A percentile compares a stretch with the other conserved stretches of the same genome.
These are phyloP conservation scores for Stagonosporopsis cucurbitacearum DNA, from an alignment of 2,329 filamentous ascomycete species.

Conservation along the genomic window DNA sequence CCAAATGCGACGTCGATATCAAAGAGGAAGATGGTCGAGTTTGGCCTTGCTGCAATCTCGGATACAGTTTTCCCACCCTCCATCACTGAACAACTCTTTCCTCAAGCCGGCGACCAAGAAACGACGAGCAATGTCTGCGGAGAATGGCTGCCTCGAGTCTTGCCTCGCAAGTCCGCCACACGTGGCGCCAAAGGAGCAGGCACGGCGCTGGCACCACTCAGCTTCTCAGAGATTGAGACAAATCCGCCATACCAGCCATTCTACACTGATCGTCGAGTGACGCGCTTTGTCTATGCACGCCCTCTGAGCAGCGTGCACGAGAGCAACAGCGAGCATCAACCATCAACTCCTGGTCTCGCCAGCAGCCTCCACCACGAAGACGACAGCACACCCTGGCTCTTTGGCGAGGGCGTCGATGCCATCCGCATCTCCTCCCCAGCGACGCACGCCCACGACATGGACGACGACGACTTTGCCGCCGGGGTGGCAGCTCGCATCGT, in stretches of 20 bases:
- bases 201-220: slow-evolving; percentile 55
- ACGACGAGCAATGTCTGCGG: slow-evolving; percentile 35
- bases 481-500: slow-evolving; percentile 53
- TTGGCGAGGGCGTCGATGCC: slow-evolving; percentile 58
- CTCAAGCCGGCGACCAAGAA: slow-evolving; percentile 37
- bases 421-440: slow-evolving; percentile 54
- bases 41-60: slow-evolving; percentile 68
- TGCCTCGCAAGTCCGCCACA: slow-evolving; percentile 35
- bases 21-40: slow-evolving; percentile 69
- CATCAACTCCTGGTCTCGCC: slow-evolving; percentile 25
- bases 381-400: slow-evolving; percentile 57
- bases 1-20: slow-evolving; percentile 54
- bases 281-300: slow-evolving; percentile 71
- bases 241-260: slow-evolving; percentile 96
- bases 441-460: slow-evolving; percentile 43
- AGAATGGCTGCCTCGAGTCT: slow-evolving; percentile 44
- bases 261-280: slow-evolving; percentile 86
- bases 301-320: slow-evolving; percentile 24
- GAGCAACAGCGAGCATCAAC: slow-evolving; percentile 35
- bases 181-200: slow-evolving; percentile 15
- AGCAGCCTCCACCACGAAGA: slow-evolving; percentile 45
- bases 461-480: slow-evolving; percentile 57
- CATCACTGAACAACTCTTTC: slow-evolving; percentile 38
- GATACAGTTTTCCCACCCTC: slow-evolving; percentile 57
- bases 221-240: slow-evolving; percentile 89